Percentiles rank a stretch among this genome's conserved stretches.
Conservation (phyloP, 192 early-diverging fungal species). For the Fimicolochytrium jonesii region DNA sequence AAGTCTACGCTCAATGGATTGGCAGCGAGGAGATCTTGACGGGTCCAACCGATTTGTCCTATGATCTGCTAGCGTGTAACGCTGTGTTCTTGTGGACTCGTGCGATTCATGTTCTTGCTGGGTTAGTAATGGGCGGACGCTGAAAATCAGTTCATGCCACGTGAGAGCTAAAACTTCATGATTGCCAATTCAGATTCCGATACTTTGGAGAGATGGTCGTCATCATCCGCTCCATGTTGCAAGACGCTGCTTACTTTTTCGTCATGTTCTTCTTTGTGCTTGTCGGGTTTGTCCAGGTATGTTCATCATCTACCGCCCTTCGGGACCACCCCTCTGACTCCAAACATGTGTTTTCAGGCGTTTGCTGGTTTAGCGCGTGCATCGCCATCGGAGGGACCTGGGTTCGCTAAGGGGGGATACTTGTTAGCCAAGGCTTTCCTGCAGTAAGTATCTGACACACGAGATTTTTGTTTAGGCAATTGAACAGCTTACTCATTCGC, state of each 20-base stretch:
- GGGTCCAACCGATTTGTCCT: constrained; percentile 16
- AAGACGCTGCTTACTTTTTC: constrained; percentile 21
- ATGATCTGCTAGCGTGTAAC: constrained; percentile 25
- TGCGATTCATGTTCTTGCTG: constrained; percentile 11
- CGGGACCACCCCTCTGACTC: background rate
- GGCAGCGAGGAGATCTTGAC: constrained; percentile 13
- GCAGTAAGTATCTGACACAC: constrained; percentile 12
- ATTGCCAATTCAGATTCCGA: constrained; percentile 18
- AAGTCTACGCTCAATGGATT: background rate
- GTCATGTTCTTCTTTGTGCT: constrained; percentile 25
- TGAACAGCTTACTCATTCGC: too few relatives aligned
- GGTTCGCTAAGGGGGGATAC: constrained; percentile 6
- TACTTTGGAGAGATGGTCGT: constrained; percentile 32
- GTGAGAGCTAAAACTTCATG: too few relatives aligned
- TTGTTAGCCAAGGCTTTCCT: constrained; percentile 19
- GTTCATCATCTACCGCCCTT: background rate
- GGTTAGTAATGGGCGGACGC: too few relatives aligned
- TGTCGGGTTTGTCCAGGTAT: constrained; percentile 23
- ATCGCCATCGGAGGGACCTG: constrained; percentile 8
- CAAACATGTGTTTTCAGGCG: background rate
- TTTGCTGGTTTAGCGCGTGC: constrained; percentile 20
- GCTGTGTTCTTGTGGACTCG: constrained; percentile 26
- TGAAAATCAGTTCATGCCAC: too few relatives aligned
- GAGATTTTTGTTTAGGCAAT: too few relatives aligned
- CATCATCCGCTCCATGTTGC: constrained; percentile 23